Conservation (phyloP, 805 yeast species). For the Danielozyma ontarioensis region DNA sequence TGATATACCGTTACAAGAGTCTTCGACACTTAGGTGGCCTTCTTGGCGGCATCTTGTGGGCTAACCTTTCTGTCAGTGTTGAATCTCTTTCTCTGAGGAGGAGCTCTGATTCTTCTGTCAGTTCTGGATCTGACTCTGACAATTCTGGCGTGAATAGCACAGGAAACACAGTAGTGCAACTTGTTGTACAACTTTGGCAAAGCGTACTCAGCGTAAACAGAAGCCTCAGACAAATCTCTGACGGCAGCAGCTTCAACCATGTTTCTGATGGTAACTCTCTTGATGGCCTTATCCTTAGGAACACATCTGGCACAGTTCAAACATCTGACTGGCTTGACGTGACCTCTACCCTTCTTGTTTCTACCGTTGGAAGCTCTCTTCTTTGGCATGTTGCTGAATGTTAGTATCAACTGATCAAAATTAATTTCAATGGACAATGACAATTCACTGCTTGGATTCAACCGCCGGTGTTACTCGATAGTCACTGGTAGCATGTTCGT, state of each 20-base stretch:
- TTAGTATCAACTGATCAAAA: too few species aligned
- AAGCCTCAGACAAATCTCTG: constrained; percentile 99
- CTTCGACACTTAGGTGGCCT: constrained; percentile 68
- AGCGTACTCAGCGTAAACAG: constrained; percentile 98
- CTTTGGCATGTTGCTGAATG: constrained; percentile 81
- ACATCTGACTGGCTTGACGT: constrained; percentile 99
- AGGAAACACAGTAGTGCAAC: constrained; percentile 99
- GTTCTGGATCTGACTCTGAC: constrained; percentile 99
- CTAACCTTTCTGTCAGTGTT: constrained; percentile 92
- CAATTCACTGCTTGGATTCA: too few species aligned
- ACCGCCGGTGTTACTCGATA: too few species aligned
- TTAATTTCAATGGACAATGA: too few species aligned
- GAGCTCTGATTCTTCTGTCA: constrained; percentile 98
- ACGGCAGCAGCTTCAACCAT: constrained; percentile 99
- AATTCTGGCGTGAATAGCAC: constrained; percentile 99
- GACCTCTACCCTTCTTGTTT: constrained; percentile 99
- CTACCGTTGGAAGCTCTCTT: constrained; percentile 99
- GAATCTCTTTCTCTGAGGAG: constrained; percentile 99
- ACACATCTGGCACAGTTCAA: constrained; percentile 99
- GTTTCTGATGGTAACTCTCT: constrained; percentile 99
- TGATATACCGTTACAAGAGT: too few species aligned
- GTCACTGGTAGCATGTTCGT: too few species aligned
- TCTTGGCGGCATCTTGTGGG: constrained; percentile 97
- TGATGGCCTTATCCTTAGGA: constrained; percentile 99
- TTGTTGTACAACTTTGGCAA: constrained; percentile 99